Conservation (phyloP, 2,329 filamentous ascomycete genomes). For the Fusarium hostae region DNA sequence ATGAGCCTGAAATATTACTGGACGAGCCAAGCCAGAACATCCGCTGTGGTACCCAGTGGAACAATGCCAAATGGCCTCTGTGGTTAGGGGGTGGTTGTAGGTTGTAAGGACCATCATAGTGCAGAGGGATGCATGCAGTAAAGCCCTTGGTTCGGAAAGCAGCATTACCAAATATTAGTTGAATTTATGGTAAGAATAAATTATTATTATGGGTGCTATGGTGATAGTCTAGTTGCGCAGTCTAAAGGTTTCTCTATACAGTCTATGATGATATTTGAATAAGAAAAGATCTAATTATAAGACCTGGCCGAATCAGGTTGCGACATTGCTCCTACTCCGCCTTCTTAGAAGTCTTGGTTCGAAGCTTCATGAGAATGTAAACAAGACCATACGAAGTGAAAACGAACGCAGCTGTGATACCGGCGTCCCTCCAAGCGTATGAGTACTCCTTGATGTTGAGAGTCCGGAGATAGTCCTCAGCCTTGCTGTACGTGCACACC, state of each 20-base stretch:
- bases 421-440: constrained; percentile 75
- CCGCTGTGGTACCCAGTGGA: too few relatives aligned
- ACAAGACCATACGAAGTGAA: constrained; percentile 63
- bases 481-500: constrained; percentile 69
- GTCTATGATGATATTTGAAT: constrained; percentile 1
- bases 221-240: background rate
- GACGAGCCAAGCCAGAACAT: too few relatives aligned
- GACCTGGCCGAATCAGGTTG: background rate
- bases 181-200: background rate
- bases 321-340: constrained; percentile 45
- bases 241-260: background rate
- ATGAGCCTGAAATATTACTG: too few relatives aligned
- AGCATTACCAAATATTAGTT: background rate
- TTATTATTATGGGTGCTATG: background rate
- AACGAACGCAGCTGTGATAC: constrained; percentile 66
- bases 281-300: background rate
- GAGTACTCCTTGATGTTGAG: constrained; percentile 70
- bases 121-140: background rate
- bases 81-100: too few relatives aligned
- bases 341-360: constrained; percentile 61
- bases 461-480: constrained; percentile 68
- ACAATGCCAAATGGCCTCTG: too few relatives aligned
- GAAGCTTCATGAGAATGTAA: constrained; percentile 59
- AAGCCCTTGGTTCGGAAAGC: background rate
- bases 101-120: background rate